phyloP scores from a whole-genome alignment of 2,329 filamentous ascomycete genomes.

The Pseudogymnoascus sp. region DNA sequence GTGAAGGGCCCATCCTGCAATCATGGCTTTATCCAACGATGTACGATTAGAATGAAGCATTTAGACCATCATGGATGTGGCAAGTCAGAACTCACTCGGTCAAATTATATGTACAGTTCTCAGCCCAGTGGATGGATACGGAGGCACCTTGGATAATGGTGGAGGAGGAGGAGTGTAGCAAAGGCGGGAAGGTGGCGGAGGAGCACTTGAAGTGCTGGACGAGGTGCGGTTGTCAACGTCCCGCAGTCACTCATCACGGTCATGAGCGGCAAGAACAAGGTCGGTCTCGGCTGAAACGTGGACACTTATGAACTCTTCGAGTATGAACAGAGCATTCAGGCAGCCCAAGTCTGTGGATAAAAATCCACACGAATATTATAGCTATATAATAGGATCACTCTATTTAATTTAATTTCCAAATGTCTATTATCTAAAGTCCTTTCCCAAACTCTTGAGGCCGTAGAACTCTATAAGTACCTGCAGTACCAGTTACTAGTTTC shows the following conservation, averaged over 20 bases:
- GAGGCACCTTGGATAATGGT: neutral
- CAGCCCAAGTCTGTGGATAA: neutral
- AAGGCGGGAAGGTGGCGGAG: neutral
- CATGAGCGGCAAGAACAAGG: slow-evolving; percentile 3
- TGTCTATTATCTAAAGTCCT: neutral
- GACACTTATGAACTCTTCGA: neutral
- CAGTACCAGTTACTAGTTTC: neutral
- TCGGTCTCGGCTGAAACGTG: neutral
- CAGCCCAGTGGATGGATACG: neutral
- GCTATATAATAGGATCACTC: neutral
- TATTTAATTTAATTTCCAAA: neutral
- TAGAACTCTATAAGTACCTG: neutral
- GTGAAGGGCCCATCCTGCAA: slow-evolving; percentile 7
- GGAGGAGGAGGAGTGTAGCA: neutral
- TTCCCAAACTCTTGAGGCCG: neutral
- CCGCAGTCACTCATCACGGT: neutral
- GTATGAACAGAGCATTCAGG: neutral
- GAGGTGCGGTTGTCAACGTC: neutral
- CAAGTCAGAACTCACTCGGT: neutral
- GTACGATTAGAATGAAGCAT: slow-evolving; percentile 4
- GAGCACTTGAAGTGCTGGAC: neutral
- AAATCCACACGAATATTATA: neutral
- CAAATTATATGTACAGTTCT: neutral
- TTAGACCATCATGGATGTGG: neutral
- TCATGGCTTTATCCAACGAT: neutral